Evolutionary conservation across 2,329 filamentous ascomycete genomes (phyloP).

Genomic region (Sarocladiaceae sp.): DNA sequence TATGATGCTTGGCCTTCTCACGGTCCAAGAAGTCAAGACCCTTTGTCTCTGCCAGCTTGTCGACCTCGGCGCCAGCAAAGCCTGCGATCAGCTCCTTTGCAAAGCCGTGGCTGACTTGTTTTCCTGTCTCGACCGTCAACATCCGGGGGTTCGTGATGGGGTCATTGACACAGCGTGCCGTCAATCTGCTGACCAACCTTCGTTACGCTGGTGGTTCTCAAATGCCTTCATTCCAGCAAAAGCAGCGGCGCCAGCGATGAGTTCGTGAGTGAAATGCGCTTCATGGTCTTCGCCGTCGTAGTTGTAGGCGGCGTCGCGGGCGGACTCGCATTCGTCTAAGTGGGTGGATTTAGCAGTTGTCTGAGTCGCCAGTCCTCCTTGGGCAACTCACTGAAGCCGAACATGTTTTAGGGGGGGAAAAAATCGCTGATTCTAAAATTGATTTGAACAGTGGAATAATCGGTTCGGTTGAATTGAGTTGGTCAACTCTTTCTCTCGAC

Average conservation of each 20-base stretch:
- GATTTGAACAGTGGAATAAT: too few species aligned
- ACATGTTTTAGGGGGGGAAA: too few species aligned
- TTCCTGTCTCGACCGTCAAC: conserved; percentile 3
- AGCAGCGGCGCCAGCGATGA: conserved; percentile 67
- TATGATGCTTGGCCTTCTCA: conserved; percentile 52
- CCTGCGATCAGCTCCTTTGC: conserved; percentile 73
- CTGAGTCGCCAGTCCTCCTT: too few species aligned
- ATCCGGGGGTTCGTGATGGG: too few species aligned
- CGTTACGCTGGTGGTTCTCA: conserved; percentile 65
- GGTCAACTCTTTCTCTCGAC: too few species aligned
- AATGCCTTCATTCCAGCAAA: conserved; percentile 77
- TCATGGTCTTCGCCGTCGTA: conserved; percentile 43
- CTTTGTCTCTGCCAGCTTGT: conserved; percentile 68
- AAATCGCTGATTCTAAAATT: too few species aligned
- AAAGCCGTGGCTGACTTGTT: conserved; percentile 64
- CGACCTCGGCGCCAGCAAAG: conserved; percentile 67
- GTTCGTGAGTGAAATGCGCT: conserved; percentile 63
- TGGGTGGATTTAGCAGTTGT: too few species aligned
- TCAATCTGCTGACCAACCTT: conserved; percentile 42
- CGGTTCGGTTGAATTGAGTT: too few species aligned
- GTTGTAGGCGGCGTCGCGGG: conserved; percentile 5
- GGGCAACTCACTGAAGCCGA: too few species aligned
- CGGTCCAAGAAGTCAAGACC: conserved; percentile 54
- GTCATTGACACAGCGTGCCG: background rate
- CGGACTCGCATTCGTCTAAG: conserved; percentile 6